Base-by-base conservation (phyloP, 768 basidiomycete genomes). In the Auricularia auricula-judae region DNA sequence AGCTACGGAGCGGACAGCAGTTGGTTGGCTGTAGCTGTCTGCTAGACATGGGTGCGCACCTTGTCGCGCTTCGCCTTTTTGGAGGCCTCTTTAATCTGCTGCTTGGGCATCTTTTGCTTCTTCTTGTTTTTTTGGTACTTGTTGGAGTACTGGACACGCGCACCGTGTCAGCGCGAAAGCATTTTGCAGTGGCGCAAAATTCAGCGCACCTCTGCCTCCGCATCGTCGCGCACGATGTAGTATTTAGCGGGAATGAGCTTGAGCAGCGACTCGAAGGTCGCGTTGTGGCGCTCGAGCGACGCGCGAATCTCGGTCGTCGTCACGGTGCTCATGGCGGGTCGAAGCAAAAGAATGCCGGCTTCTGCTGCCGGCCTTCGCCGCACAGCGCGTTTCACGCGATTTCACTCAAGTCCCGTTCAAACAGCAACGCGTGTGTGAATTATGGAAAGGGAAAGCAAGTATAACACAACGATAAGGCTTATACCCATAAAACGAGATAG, bases 111-210 rank as follows among this genome's bases (percentile, higher is more conserved):
- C 67, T 89, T 88, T 76, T 82, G 81, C 68, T 92, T 90, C 76
- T 92, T 95, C 76, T 86, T 93, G 74, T 93, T 87, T 73, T 92
- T 92, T 68, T 89, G 88, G 71, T 86, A 92, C 73, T 86, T 92
- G 29, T 83, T 85, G 4, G 82, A 78, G 56, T 77, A 74, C 84
- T 84, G 64, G 11, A 35, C 62, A 16, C 4, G 34, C 16, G 29
- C 16, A 3, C 21, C 53, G 16, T 44, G 43, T 29, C 29, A n/a
- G 33, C n/a, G 61, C 43, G 58, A 35, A 35, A 16, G 47, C 39
- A 36, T 18, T 29, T 23, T 42, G 11, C 35, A 23, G 29, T 23
- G 34, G n/a, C 11, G 14, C 29, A 51, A 36, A 21, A 23, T 35
- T 63, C 59, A 29, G 61, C 76, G 51, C 62, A 87, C 89, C 80